Evolutionary conservation across 768 basidiomycete species (phyloP), one percentile per base, ranked within the genome.

Genomic region (Tulasnella sp.): DNA sequence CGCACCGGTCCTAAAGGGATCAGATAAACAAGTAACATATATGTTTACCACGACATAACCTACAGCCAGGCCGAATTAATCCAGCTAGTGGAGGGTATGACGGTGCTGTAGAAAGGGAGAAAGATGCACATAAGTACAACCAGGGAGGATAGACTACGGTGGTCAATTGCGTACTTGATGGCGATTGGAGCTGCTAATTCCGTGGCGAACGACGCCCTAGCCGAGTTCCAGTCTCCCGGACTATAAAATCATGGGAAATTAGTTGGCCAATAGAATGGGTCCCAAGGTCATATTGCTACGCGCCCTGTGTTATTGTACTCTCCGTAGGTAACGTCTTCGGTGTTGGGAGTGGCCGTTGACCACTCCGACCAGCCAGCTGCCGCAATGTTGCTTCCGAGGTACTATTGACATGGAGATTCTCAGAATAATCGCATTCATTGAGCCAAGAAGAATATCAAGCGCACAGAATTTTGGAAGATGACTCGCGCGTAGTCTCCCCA

Each of bases 401-500:
- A 30, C 50, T 52, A 22, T 24, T 19, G 49, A 19, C 43, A 30
- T 21, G 30, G 9, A 51, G 29, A 19, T 48, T 49, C 3, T 19
- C 29, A n/a, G 24, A 46, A 3, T 48, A 27, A 27, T 43, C 15
- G 56, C 22, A 49, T 34, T 21, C n/a, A n/a, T n/a, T n/a, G n/a
- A n/a, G n/a, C n/a, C 22, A 49, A 64, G 62, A 29, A 17, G 62
- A 51, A 64, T 64, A 63, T 65, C 51, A 43, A 53, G 21, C 61
- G 55, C 21, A 69, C 31, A 10, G 62, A 59, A n/a, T 66, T 67
- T 60, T 70, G 67, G 63, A 70, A 70, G 34, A 68, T 64, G 45
- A 70, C 69, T n/a, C 69, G 48, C 8, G 50, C 58, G 43, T 50
- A 53, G 29, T 51, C 34, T 19, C 53, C 11, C 50, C 48, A 60